Evolutionary conservation across 768 basidiomycete genomes (phyloP).

Genomic region (Pisolithus tinctorius): DNA sequence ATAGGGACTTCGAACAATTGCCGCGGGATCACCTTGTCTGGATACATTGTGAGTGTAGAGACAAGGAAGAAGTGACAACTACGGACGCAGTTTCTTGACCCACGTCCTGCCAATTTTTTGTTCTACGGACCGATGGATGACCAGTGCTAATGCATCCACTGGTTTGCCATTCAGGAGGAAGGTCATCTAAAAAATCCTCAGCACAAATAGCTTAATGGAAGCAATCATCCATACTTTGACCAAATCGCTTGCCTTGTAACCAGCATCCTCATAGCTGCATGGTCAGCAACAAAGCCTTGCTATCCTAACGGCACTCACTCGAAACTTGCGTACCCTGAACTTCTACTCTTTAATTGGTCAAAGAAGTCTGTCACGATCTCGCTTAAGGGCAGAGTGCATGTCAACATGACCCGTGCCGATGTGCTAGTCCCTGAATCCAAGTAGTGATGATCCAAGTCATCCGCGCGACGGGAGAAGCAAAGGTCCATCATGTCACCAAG

Average conservation of each 20-base stretch:
- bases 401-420: slow-evolving; percentile 66
- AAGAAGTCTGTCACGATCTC: slow-evolving; percentile 96
- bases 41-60: not conserved
- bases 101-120: slow-evolving; percentile 71
- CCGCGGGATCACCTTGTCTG: slow-evolving; percentile 87
- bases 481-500: slow-evolving; percentile 96
- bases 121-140: slow-evolving; percentile 79
- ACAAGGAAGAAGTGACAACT: slow-evolving; percentile 22
- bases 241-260: slow-evolving; percentile 75
- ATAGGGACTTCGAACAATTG: slow-evolving; percentile 95
- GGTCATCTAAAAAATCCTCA: slow-evolving; percentile 52
- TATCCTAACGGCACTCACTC: slow-evolving; percentile 49
- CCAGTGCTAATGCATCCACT: slow-evolving; percentile 89
- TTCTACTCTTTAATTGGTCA: slow-evolving; percentile 87
- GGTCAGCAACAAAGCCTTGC: slow-evolving; percentile 1
- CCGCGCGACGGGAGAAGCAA: slow-evolving; percentile 79
- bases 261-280: slow-evolving; percentile 87
- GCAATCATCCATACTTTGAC: slow-evolving; percentile 53
- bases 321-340: slow-evolving; percentile 88
- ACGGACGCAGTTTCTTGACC: slow-evolving; percentile 84
- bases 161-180: slow-evolving; percentile 86
- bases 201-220: too few relatives aligned
- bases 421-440: slow-evolving; percentile 48
- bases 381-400: slow-evolving; percentile 78
- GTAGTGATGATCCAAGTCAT: slow-evolving; percentile 78